Percentiles rank a stretch among this genome's conserved stretches.
Evolutionary conservation across 495 filamentous ascomycete species (phyloP).

Genomic region (Aspergillus carlsbadensis): DNA sequence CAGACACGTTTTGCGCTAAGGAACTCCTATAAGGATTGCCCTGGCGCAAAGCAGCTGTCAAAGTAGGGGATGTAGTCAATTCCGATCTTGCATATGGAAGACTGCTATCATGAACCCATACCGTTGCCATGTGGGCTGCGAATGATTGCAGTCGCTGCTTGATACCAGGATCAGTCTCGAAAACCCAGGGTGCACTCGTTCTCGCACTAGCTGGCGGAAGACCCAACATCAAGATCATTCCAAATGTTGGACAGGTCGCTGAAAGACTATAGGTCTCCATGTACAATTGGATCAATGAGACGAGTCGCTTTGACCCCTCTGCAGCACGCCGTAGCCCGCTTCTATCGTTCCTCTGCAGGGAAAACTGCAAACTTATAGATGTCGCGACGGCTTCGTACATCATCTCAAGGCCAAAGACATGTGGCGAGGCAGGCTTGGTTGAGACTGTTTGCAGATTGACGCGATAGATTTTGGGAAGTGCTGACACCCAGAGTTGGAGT

Average conservation of each 20-base stretch:
- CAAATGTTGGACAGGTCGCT: constrained; percentile 37
- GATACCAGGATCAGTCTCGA: constrained; percentile 31
- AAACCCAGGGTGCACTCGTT: neutral
- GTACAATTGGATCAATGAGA: constrained; percentile 35
- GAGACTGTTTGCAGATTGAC: constrained; percentile 31
- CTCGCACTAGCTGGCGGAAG: constrained; percentile 11
- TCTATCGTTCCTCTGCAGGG: constrained; percentile 26
- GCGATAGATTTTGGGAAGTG: constrained; percentile 35
- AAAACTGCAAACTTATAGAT: constrained; percentile 30
- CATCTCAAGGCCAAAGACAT: constrained; percentile 43
- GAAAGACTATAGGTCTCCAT: constrained; percentile 41
- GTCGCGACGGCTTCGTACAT: constrained; percentile 36
- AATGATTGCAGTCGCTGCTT: constrained; percentile 31
- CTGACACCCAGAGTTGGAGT: constrained; percentile 36
- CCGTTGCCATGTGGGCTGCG: constrained; percentile 33
- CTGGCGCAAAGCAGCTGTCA: constrained; percentile 1
- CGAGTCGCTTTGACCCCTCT: constrained; percentile 34
- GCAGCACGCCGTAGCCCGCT: constrained; percentile 25
- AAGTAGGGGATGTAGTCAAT: neutral
- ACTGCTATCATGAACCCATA: constrained; percentile 21
- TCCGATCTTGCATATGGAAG: neutral
- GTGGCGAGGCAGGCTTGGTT: constrained; percentile 30
- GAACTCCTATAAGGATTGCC: constrained; percentile 2
- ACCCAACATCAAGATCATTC: constrained; percentile 32
- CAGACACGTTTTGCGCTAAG: neutral